Conservation (phyloP, 2,329 filamentous ascomycete genomes). For the Rutstroemia sydowiana region DNA sequence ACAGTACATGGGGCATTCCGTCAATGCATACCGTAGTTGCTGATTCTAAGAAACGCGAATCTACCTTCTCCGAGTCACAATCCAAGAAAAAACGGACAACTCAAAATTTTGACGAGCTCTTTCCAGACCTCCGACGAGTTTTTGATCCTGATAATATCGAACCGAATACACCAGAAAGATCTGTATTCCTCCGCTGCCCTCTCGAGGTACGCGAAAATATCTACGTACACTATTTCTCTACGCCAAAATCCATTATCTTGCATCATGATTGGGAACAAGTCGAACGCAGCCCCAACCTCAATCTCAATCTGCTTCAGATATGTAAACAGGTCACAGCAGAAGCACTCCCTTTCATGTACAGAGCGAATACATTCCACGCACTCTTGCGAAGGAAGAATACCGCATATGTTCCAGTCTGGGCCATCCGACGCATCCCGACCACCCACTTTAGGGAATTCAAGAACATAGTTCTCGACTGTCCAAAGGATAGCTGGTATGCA, state of each 20-base stretch:
- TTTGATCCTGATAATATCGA: background rate
- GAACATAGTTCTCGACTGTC: conserved; percentile 21
- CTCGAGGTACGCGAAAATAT: conserved; percentile 24
- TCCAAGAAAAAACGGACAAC: background rate
- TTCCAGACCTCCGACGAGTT: background rate
- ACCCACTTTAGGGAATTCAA: conserved; percentile 12
- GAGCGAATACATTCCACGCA: conserved; percentile 20
- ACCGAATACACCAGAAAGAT: conserved; percentile 13
- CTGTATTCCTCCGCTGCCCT: conserved; percentile 17
- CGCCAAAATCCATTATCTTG: conserved; percentile 19
- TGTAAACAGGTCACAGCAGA: conserved; percentile 24
- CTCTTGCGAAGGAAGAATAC: conserved; percentile 13
- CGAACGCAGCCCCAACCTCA: conserved; percentile 11
- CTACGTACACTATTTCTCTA: conserved; percentile 19
- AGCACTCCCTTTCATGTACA: conserved; percentile 20
- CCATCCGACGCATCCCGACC: conserved; percentile 5
- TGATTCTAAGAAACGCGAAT: conserved; percentile 1
- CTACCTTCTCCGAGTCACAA: background rate
- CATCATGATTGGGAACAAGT: conserved; percentile 19
- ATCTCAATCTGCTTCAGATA: conserved; percentile 13
- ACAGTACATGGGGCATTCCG: conserved; percentile 9
- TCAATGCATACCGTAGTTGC: background rate
- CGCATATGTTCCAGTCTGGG: background rate
- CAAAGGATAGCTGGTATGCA: conserved; percentile 13
- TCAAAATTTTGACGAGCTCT: background rate